Evolutionary conservation across 2,329 filamentous ascomycete species (phyloP).

Genomic region (Cladophialophora psammophila): DNA sequence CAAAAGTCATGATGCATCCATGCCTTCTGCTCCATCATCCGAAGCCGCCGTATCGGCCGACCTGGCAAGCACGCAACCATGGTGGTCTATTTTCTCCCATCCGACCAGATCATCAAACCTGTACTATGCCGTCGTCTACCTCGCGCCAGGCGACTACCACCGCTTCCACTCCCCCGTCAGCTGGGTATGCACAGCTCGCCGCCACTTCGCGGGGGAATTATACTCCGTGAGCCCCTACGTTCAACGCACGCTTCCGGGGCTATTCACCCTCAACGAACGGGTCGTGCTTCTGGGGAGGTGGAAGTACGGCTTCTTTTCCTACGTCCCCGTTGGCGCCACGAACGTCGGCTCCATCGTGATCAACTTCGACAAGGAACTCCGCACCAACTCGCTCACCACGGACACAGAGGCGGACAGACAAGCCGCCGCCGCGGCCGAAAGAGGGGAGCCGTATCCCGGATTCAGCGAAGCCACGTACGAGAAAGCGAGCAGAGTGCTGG

Average conservation of each 20-base stretch:
- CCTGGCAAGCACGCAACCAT: constrained; percentile 76
- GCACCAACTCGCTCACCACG: constrained; percentile 88
- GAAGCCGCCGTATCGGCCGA: constrained; percentile 86
- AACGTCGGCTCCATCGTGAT: constrained; percentile 97
- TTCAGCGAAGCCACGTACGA: constrained; percentile 92
- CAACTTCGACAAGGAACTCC: constrained; percentile 94
- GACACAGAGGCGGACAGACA: constrained; percentile 90
- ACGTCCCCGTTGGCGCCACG: constrained; percentile 92
- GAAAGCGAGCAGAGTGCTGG: constrained; percentile 76
- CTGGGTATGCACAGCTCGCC: constrained; percentile 92
- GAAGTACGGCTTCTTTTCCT: constrained; percentile 97
- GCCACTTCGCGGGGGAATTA: constrained; percentile 97
- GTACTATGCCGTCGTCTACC: constrained; percentile 94
- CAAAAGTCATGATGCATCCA: constrained; percentile 70
- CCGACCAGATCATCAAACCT: constrained; percentile 70
- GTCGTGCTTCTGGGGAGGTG: constrained; percentile 92
- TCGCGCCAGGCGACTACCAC: constrained; percentile 97
- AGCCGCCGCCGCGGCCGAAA: constrained; percentile 76
- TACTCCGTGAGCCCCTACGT: constrained; percentile 96
- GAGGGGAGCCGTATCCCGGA: constrained; percentile 85
- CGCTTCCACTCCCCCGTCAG: constrained; percentile 94
- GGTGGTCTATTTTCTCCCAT: constrained; percentile 70
- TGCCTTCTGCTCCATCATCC: constrained; percentile 69
- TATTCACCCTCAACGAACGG: constrained; percentile 96
- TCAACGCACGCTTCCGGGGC: constrained; percentile 86